These are phyloP conservation scores for Zychaea mexicana DNA, from an alignment of 371 early-diverging fungal species.

Conservation along the genomic window DNA sequence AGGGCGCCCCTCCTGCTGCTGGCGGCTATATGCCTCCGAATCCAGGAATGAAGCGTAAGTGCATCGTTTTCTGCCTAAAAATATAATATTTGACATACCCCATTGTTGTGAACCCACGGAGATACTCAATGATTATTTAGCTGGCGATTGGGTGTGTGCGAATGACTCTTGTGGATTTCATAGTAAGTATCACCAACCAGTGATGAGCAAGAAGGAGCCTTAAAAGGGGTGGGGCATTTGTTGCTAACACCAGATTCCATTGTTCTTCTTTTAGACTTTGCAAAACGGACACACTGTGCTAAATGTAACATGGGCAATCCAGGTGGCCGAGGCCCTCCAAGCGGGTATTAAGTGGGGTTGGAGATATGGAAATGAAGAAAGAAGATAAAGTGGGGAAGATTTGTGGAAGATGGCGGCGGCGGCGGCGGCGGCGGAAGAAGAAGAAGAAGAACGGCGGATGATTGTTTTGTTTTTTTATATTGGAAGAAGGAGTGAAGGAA, in stretches of 20 bases:
- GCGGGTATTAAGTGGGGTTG: conserved; percentile 5
- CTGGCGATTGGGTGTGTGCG: conserved; percentile 21
- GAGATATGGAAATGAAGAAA: background rate
- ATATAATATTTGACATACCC: too few species aligned
- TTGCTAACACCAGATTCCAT: too few species aligned
- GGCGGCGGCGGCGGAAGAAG: too few species aligned
- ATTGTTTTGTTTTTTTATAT: too few species aligned
- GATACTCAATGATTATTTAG: background rate
- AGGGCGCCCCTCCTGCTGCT: conserved; percentile 6
- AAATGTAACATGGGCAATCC: conserved; percentile 20
- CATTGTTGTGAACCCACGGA: background rate
- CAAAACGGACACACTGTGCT: conserved; percentile 23
- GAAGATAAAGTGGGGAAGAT: background rate
- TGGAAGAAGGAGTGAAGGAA: too few species aligned
- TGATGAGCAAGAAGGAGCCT: background rate
- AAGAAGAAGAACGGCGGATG: too few species aligned
- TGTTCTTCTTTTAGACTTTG: conserved; percentile 19
- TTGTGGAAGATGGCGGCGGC: too few species aligned
- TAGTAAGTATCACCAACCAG: conserved; percentile 8
- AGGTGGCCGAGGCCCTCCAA: conserved; percentile 6
- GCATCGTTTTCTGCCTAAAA: too few species aligned
- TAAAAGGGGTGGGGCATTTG: background rate
- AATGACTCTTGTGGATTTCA: conserved; percentile 16
- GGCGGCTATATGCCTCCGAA: conserved; percentile 6
- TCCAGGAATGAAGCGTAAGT: conserved; percentile 21